Conservation (phyloP, 148 eudicot genomes). For the Fallopia convolvulus region DNA sequence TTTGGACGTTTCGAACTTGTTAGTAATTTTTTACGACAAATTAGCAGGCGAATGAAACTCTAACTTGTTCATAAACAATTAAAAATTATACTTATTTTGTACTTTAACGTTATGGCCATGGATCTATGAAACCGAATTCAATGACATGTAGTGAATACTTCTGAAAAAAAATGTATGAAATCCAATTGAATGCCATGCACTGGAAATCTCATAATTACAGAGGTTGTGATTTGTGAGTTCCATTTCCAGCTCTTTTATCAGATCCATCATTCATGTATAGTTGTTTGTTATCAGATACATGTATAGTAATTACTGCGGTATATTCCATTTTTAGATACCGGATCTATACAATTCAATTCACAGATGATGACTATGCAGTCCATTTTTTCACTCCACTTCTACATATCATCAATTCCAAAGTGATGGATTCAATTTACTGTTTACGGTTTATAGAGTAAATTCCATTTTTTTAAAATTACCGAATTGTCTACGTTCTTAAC, state of each 20-base stretch:
- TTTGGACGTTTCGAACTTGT: too few species aligned
- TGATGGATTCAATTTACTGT: too few species aligned
- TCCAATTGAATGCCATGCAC: conserved; percentile 2
- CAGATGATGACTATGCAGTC: not conserved
- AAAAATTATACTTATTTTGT: too few species aligned
- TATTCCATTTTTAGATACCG: too few species aligned
- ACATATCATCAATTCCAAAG: too few species aligned
- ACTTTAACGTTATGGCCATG: not conserved
- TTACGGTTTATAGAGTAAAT: too few species aligned
- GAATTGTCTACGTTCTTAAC: too few species aligned
- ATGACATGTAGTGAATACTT: not conserved
- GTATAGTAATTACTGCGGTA: not conserved
- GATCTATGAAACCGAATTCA: conserved; percentile 30
- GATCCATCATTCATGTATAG: not conserved
- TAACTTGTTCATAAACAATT: too few species aligned
- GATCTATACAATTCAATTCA: not conserved
- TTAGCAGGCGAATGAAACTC: too few species aligned
- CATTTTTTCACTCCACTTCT: too few species aligned
- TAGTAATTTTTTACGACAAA: too few species aligned
- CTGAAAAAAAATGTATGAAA: not conserved
- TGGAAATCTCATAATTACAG: not conserved
- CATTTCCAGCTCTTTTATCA: not conserved
- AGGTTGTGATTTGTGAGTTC: not conserved
- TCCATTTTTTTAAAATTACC: too few species aligned
- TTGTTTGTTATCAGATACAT: not conserved